phyloP scores from a whole-genome alignment of 78 protist genomes.

The Dictyostelium purpureum region DNA sequence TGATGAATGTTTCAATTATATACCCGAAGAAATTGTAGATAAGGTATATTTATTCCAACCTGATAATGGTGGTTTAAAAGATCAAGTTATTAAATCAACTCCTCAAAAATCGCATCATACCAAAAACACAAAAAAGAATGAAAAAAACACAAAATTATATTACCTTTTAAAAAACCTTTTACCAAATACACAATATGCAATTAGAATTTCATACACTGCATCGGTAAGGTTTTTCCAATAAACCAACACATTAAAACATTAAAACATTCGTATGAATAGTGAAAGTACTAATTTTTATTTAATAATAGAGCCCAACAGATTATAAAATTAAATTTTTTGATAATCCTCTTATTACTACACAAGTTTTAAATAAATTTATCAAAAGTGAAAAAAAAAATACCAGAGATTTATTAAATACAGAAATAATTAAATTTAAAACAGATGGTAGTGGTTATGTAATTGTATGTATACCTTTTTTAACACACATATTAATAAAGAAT shows the following conservation, averaged over 20 bases:
- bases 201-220: conserved; percentile 57
- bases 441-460: conserved; percentile 15
- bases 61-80: background rate
- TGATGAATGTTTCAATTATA: background rate
- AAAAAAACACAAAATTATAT: background rate
- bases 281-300: background rate
- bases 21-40: background rate
- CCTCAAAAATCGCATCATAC: background rate
- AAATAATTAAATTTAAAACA: conserved; percentile 57
- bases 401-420: conserved; percentile 54
- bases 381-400: background rate
- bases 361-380: background rate
- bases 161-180: conserved; percentile 1
- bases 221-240: background rate
- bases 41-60: background rate
- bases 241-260: background rate
- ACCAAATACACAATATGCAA: conserved; percentile 48
- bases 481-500: no score
- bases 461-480: background rate
- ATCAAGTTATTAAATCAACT: conserved; percentile 31
- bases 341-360: background rate
- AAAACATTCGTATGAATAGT: background rate
- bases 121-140: background rate
- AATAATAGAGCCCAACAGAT: conserved; percentile 58
- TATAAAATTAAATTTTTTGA: conserved; percentile 38